Conservation (phyloP, 2,329 filamentous ascomycete species). For the Aspergillus luchuensis region DNA sequence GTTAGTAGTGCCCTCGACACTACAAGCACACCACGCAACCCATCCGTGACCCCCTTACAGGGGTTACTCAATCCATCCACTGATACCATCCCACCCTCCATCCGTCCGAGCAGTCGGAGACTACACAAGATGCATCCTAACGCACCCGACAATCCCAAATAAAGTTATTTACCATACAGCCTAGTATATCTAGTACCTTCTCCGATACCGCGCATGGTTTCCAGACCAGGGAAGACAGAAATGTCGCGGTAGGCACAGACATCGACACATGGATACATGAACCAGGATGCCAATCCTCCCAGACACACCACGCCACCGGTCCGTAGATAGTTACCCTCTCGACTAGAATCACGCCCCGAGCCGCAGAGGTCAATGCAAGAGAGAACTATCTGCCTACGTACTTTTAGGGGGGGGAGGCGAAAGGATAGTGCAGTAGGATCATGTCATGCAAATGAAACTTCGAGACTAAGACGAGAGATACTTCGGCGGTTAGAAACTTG, state of each 20-base stretch:
- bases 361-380: no score
- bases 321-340: no score
- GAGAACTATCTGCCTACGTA: no score
- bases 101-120: neutral
- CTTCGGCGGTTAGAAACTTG: no score
- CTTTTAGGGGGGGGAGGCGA: no score
- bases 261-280: neutral
- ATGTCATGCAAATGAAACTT: neutral
- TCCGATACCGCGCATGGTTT: no score
- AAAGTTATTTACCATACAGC: neutral
- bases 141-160: neutral
- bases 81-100: neutral
- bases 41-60: no score
- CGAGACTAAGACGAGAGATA: neutral
- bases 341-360: no score
- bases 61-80: neutral
- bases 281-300: conserved; percentile 2
- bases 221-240: no score
- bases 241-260: neutral
- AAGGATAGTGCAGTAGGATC: neutral
- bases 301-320: neutral
- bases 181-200: neutral
- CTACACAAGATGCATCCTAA: neutral
- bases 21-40: no score
- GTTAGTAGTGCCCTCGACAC: no score